Percentiles rank a stretch among this genome's conserved stretches.
These are phyloP conservation scores for Plantago elongata DNA, from an alignment of 257 asterid species.

Conservation along the genomic window DNA sequence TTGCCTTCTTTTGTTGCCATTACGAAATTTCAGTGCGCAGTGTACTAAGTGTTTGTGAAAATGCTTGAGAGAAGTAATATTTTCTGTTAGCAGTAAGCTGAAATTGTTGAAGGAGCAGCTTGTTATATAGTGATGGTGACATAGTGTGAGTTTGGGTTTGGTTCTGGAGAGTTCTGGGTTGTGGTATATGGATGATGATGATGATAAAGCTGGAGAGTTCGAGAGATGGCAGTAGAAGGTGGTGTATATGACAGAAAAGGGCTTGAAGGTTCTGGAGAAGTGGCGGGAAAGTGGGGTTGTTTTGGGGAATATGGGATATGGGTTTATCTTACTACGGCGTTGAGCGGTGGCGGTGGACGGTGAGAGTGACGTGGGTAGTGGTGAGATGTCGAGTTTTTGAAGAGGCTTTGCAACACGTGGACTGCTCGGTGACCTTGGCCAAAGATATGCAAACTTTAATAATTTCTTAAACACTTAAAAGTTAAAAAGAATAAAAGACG, in stretches of 20 bases:
- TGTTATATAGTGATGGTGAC: no score
- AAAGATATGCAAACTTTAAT: no score
- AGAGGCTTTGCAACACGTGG: not conserved
- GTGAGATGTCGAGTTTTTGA: not conserved
- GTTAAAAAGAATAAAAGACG: no score
- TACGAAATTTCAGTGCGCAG: no score
- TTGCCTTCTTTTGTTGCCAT: constrained; percentile 43
- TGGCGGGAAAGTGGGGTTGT: not conserved
- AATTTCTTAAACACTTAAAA: no score
- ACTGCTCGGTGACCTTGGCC: no score
- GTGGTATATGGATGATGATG: not conserved
- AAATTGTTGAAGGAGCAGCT: not conserved
- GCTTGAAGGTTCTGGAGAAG: not conserved
- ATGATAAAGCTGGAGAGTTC: constrained; percentile 1
- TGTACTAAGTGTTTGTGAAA: not conserved
- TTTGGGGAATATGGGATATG: not conserved
- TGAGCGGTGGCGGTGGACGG: not conserved
- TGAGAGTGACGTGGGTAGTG: not conserved
- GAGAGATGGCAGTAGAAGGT: not conserved
- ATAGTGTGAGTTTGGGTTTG: no score
- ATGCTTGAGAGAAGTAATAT: not conserved
- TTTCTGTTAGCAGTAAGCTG: not conserved
- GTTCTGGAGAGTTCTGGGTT: not conserved
- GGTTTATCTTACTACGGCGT: no score
- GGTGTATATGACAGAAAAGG: not conserved